Conservation (phyloP, 2,329 filamentous ascomycete genomes). For the Ophiocordyceps robertsii region DNA sequence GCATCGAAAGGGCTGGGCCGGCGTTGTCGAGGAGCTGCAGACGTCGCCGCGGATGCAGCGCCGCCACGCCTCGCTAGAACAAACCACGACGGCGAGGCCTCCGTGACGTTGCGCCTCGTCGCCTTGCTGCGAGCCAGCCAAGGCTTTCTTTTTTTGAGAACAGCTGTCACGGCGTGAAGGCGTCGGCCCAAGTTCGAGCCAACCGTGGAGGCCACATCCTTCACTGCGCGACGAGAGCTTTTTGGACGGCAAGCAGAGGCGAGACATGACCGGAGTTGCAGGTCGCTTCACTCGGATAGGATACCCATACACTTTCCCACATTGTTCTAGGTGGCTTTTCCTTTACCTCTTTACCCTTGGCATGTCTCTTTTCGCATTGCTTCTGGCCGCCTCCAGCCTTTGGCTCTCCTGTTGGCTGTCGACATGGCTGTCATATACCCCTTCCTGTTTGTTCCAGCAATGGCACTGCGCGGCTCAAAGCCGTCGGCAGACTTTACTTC, state of each 20-base stretch:
- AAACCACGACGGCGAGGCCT: conserved; percentile 30
- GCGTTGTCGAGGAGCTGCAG: conserved; percentile 50
- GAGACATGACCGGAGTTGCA: conserved; percentile 5
- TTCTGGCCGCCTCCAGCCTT: no score
- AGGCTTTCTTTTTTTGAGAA: no score
- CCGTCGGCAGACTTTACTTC: conserved; percentile 14
- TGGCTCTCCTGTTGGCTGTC: neutral
- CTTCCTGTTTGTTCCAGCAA: neutral
- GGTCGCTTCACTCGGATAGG: conserved; percentile 22
- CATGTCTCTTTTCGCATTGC: neutral
- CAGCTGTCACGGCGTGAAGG: neutral
- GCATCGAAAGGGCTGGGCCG: conserved; percentile 45
- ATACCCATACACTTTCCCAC: conserved; percentile 16
- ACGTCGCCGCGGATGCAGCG: conserved; percentile 46
- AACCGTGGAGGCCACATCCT: neutral
- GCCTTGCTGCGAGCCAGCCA: neutral
- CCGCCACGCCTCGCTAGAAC: conserved; percentile 49
- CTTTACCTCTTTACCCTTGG: neutral
- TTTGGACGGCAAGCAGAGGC: neutral
- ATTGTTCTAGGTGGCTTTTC: neutral
- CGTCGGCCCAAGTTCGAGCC: neutral
- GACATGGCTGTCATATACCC: neutral
- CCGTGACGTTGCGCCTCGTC: conserved; percentile 2
- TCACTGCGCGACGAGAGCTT: no score
- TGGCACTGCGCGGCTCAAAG: neutral